Conservation (phyloP, 176 grass and related monocot species). For the Dendrocalamus sinicus region DNA sequence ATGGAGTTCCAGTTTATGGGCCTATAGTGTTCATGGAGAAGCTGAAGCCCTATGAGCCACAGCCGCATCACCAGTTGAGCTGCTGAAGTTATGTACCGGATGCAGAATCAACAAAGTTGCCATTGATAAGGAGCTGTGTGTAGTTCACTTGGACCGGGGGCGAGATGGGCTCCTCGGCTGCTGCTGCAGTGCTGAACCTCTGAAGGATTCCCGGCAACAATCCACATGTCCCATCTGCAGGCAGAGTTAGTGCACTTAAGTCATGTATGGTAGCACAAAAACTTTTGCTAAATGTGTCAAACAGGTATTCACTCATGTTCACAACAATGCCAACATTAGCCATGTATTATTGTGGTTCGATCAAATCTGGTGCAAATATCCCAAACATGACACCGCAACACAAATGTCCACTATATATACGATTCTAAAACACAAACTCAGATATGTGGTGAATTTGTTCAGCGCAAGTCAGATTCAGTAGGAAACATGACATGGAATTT, state of each 20-base stretch:
- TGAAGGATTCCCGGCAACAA: slow-evolving; percentile 59
- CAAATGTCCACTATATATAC: neutral
- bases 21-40: neutral
- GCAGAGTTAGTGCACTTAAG: slow-evolving; percentile 16
- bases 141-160: slow-evolving; percentile 77
- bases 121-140: slow-evolving; percentile 86
- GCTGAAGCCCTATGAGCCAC: neutral
- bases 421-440: neutral
- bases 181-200: slow-evolving; percentile 79
- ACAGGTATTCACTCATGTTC: neutral
- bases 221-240: slow-evolving; percentile 57
- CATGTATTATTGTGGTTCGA: neutral
- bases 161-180: slow-evolving; percentile 71
- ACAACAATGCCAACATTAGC: neutral
- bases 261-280: neutral
- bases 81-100: slow-evolving; percentile 56
- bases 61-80: neutral
- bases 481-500: neutral
- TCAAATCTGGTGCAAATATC: slow-evolving; percentile 27
- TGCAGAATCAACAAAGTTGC: slow-evolving; percentile 81
- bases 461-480: too few relatives aligned
- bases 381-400: neutral
- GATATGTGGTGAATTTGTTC: neutral
- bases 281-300: neutral
- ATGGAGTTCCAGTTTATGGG: neutral